A percentile compares a stretch with the other conserved stretches of the same genome.
These are phyloP conservation scores for Alternaria ethzedia DNA, from an alignment of 2,329 filamentous ascomycete genomes.

Conservation along the genomic window DNA sequence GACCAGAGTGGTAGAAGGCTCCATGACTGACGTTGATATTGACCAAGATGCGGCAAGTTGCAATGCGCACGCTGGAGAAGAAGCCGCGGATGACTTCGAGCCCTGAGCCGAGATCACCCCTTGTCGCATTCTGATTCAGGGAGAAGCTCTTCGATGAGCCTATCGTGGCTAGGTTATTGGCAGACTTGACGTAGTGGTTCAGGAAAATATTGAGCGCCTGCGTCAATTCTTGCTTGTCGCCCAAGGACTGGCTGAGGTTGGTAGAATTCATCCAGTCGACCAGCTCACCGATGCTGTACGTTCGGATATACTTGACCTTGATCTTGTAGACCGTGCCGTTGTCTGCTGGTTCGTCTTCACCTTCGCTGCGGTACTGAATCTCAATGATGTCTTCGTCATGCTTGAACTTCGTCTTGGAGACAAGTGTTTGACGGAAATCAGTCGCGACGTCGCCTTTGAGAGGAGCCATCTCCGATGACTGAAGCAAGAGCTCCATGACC, in stretches of 20 bases:
- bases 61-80: conserved; percentile 64
- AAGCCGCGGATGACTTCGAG: conserved; percentile 65
- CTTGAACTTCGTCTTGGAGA: conserved; percentile 26
- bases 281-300: conserved; percentile 43
- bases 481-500: conserved; percentile 23
- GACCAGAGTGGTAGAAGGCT: conserved; percentile 60
- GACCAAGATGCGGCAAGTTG: conserved; percentile 62
- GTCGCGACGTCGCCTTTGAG: conserved; percentile 20
- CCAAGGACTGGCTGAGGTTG: conserved; percentile 45
- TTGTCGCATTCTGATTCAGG: conserved; percentile 46
- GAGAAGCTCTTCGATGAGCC: conserved; percentile 55
- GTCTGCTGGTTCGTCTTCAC: conserved; percentile 22
- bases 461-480: conserved; percentile 12
- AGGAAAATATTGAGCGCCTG: conserved; percentile 66
- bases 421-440: conserved; percentile 31
- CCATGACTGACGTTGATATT: conserved; percentile 67
- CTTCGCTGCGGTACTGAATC: conserved; percentile 26
- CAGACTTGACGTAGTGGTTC: conserved; percentile 54
- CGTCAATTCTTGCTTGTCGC: conserved; percentile 55
- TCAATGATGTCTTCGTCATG: conserved; percentile 17
- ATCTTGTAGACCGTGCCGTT: conserved; percentile 19
- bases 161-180: conserved; percentile 51
- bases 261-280: conserved; percentile 56
- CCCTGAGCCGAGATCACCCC: conserved; percentile 55
- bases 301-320: conserved; percentile 20